phyloP scores from a whole-genome alignment of 257 asterid species.

The Eustoma russellianum region DNA sequence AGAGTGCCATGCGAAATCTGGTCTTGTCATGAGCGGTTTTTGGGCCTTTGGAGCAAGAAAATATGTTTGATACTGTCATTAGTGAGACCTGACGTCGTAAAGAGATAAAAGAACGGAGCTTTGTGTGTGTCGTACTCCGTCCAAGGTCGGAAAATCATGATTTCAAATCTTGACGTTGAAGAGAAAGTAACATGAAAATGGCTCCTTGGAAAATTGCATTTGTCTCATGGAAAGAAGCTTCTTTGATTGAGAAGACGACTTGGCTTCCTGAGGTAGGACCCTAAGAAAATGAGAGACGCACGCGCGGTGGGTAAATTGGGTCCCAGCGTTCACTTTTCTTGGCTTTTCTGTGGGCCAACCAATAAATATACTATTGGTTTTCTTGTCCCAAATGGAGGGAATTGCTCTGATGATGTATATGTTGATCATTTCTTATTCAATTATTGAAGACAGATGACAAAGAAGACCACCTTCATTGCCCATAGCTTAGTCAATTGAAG shows the following conservation, averaged over 20 bases:
- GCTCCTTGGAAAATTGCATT: conserved; percentile 8
- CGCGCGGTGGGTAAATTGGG: conserved; percentile 26
- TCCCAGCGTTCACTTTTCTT: conserved; percentile 26
- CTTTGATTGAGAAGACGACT: conserved; percentile 18
- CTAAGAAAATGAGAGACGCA: conserved; percentile 16
- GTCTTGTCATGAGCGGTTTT: conserved; percentile 7
- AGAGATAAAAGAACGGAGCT: conserved; percentile 3
- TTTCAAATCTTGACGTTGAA: conserved; percentile 19
- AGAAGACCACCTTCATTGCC: too few relatives aligned
- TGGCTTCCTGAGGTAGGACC: conserved; percentile 22
- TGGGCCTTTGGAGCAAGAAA: conserved; percentile 3
- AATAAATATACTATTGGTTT: conserved; percentile 18
- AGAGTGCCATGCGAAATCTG: too few relatives aligned
- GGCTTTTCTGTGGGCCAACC: conserved; percentile 13
- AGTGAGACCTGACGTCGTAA: conserved; percentile 2
- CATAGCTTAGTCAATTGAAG: too few relatives aligned
- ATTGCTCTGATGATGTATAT: conserved; percentile 7
- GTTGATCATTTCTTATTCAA: too few relatives aligned
- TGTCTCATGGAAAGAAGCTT: conserved; percentile 4
- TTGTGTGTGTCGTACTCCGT: conserved; percentile 9
- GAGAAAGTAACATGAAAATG: conserved; percentile 15
- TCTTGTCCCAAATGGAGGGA: conserved; percentile 9
- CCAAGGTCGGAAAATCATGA: conserved; percentile 20
- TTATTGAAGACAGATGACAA: too few relatives aligned
- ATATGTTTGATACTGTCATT: conserved; percentile 2